Conservation (phyloP, 1,139 yeast genomes). For the Saccharomyces pastorianus region DNA sequence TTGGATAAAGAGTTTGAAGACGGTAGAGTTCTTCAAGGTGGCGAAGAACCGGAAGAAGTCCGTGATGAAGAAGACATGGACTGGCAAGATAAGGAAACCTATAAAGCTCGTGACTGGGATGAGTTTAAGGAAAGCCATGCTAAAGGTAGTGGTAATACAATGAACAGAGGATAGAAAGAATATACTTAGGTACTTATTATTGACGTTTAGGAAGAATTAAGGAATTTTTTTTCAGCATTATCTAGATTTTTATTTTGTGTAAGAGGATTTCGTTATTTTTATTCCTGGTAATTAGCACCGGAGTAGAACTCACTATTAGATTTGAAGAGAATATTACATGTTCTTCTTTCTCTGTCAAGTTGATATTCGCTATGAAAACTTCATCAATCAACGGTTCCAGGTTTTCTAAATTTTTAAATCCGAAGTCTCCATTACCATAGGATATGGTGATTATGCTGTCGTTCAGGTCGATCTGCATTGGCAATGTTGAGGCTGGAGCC, state of each 20-base stretch:
- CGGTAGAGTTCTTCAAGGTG: conserved; percentile 67
- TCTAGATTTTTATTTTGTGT: neutral
- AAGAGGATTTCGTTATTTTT: neutral
- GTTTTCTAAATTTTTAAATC: neutral
- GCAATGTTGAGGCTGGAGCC: neutral
- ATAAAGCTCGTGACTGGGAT: conserved; percentile 79
- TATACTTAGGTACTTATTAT: neutral
- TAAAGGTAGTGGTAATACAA: conserved; percentile 83
- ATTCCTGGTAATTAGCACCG: neutral
- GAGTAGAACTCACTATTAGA: neutral
- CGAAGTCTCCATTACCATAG: neutral
- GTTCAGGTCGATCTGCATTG: neutral
- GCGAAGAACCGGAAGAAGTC: conserved; percentile 39
- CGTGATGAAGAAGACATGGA: conserved; percentile 44
- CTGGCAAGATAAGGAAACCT: conserved; percentile 48
- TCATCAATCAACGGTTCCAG: neutral
- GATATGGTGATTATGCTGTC: neutral
- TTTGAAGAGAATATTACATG: neutral
- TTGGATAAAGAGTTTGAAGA: conserved; percentile 76
- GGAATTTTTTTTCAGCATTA: neutral
- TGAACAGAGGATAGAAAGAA: conserved; percentile 55
- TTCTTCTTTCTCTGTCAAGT: neutral
- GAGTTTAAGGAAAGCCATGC: conserved; percentile 83
- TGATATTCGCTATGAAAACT: neutral
- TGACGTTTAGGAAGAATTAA: too few relatives aligned